A percentile compares a stretch with the other conserved stretches of the same genome.
Conservation (phyloP, 108 stramenopile genomes). For the Cyclotella choctawhatcheeana region DNA sequence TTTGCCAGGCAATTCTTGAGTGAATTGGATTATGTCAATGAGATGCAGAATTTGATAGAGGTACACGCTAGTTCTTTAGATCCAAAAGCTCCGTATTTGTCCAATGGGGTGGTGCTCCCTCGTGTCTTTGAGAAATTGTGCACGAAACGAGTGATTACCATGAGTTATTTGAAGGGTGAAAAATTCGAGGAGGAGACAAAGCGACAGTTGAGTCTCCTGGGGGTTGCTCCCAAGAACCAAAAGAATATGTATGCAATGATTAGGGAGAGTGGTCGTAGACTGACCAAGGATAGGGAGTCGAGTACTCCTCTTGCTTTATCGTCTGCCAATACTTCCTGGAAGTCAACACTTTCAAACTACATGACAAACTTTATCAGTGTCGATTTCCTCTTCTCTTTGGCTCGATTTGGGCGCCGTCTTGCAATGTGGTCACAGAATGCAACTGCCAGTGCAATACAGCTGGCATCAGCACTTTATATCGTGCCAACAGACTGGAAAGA, state of each 20-base stretch:
- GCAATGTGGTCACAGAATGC: constrained; percentile 55
- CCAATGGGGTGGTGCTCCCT: constrained; percentile 61
- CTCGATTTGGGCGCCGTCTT: constrained; percentile 51
- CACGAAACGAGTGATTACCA: constrained; percentile 68
- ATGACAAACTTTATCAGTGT: constrained; percentile 56
- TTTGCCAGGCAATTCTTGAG: constrained; percentile 76
- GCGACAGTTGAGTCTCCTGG: constrained; percentile 58
- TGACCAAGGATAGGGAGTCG: neutral
- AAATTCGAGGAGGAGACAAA: constrained; percentile 78
- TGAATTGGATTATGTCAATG: constrained; percentile 71
- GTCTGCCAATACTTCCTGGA: constrained; percentile 31
- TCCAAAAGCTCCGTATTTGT: constrained; percentile 61
- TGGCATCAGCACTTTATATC: constrained; percentile 25
- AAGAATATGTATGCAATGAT: constrained; percentile 52
- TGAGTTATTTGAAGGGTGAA: constrained; percentile 75
- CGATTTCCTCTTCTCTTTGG: constrained; percentile 62
- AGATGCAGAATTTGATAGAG: constrained; percentile 59
- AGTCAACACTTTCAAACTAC: constrained; percentile 21
- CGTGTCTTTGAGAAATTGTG: constrained; percentile 59
- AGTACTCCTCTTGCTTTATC: constrained; percentile 24
- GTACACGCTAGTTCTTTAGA: constrained; percentile 69
- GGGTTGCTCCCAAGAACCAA: constrained; percentile 69
- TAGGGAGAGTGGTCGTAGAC: constrained; percentile 22
- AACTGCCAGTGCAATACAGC: constrained; percentile 51
- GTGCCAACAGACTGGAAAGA: constrained; percentile 57